Base-by-base conservation (phyloP, 352 stramenopile species). In the Peronosclerospora sorghi region DNA sequence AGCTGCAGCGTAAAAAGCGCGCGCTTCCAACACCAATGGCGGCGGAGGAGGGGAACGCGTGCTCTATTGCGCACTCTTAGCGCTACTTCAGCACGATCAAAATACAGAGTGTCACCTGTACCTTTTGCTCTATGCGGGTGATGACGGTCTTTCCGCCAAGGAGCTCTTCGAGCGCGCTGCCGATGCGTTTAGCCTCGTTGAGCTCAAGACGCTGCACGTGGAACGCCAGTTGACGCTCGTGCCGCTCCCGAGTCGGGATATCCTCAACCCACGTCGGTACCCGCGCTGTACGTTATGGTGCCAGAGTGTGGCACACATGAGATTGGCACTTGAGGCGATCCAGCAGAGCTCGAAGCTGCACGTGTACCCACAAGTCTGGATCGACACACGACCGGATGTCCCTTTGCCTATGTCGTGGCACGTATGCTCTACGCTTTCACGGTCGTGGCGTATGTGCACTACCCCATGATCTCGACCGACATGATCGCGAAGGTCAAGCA, bases 321-420 rank as follows among this genome's bases (percentile, higher is more conserved):
- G 88, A 19, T 45, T 99, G 4, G 91, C 86, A 5, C 53, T 83
- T 7, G 75, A 95, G 51, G 86, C 89, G 27, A 73, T 99, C 13
- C n/a, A 53, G 9, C 52, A 62, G 21, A 70, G 68, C 18, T 57
- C 65, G 27, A 49, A 54, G 20, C 63, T 52, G 9, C 62, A 63
- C 0, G 12, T 85, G 5, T 74, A 74, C 35, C 78, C 79, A 9
- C 76, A 97, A 38, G 50, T 98, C 0, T 98, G 96, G 73, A 57
- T 98, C 36, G 96, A n/a, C n/a, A 99, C 59, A 99, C 96, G 3
- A 99, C 93, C 0, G 96, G 96, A 14, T 98, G 83, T 49, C 77
- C 96, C 24, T 99, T 99, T 73, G 95, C 95, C 1, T 98, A 97
- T 63, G 60, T 96, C 2, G 63, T 98, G 2, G 95, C 94, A 0